Evolutionary conservation across 2,329 filamentous ascomycete species (phyloP).

Genomic region (Beauveria rudraprayagi): DNA sequence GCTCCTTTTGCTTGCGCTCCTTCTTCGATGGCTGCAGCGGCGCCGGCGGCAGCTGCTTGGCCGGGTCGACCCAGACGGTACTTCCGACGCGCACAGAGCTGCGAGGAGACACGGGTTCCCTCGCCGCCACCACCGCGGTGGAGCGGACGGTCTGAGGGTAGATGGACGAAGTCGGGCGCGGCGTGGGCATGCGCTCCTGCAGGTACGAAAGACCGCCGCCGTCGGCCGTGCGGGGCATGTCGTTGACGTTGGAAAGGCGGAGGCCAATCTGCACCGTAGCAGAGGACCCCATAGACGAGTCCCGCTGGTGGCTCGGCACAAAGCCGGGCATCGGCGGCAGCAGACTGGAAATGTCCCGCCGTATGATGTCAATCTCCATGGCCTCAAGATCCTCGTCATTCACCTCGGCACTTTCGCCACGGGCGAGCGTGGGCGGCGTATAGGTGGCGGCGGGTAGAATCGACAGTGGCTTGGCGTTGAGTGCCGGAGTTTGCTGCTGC

Average conservation of each 20-base stretch:
- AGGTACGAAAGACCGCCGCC: conserved; percentile 6
- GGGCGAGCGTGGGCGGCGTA: conserved; percentile 17
- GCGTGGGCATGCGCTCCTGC: background rate
- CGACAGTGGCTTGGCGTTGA: conserved; percentile 22
- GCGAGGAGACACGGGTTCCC: background rate
- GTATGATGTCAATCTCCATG: conserved; percentile 1
- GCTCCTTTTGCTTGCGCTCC: conserved; percentile 13
- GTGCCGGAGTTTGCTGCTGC: background rate
- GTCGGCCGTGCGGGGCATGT: conserved; percentile 30
- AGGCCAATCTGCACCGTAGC: conserved; percentile 66
- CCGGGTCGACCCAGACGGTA: conserved; percentile 5
- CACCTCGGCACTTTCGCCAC: background rate
- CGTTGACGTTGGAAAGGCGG: conserved; percentile 52
- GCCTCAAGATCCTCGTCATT: background rate
- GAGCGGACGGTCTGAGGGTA: conserved; percentile 1
- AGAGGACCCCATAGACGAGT: conserved; percentile 55
- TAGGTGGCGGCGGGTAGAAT: conserved; percentile 43
- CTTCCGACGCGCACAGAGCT: background rate
- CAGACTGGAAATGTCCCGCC: conserved; percentile 14
- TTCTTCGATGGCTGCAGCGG: background rate
- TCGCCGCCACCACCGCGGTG: background rate
- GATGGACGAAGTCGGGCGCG: conserved; percentile 9
- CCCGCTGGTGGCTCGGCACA: conserved; percentile 36
- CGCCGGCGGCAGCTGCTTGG: conserved; percentile 5
- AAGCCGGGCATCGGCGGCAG: conserved; percentile 28